Evolutionary conservation across 768 basidiomycete genomes (phyloP), one percentile per base, ranked within the genome.

Genomic region (Psilocybe azurescens): DNA sequence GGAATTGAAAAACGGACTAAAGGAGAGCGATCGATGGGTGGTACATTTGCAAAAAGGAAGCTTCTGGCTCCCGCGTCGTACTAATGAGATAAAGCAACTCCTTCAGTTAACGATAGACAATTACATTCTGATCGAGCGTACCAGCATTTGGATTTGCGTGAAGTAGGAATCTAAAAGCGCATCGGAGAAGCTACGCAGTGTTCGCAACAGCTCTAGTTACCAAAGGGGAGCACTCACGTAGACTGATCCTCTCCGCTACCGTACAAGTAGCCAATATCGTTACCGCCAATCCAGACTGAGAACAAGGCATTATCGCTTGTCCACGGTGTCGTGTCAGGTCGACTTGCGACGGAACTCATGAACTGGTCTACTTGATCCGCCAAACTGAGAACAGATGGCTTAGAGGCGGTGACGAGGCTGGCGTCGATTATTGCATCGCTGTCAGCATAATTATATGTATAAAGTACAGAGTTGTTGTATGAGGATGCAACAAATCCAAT

Each of bases 261-360:
- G 48, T 50, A 58, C 11, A 30, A 38, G 24, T 32, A 16, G 29
- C 48, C 85, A 33, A 90, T 81, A 66, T 90, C 89, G 65, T 90
- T 90, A 64, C 90, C 86, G 0, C 89, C 89, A 59, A 91, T 89
- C 80, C 81, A 90, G 16, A 89, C 72, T 0, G 84, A 84, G 72
- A 91, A 90, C 52, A 90, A 66, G 56, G 87, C 68, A 67, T 89
- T 85, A 3, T 68, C 65, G 58, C 81, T 81, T 28, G 80, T 79
- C 89, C 89, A 90, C 0, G 83, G 80, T 2, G 84, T 80, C 1
- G 72, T 74, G 8, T 77, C 71, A 1, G 87, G 86, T 69, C 83
- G 84, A 38, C 67, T 75, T 2, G 77, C 83, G 0, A 78, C 80
- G 9, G 77, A 73, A 16, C 61, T 66, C 54, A 89, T 73, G 73